These are phyloP conservation scores for Paracamarosporium sp. DNA, from an alignment of 2,329 filamentous ascomycete species.

Conservation along the genomic window DNA sequence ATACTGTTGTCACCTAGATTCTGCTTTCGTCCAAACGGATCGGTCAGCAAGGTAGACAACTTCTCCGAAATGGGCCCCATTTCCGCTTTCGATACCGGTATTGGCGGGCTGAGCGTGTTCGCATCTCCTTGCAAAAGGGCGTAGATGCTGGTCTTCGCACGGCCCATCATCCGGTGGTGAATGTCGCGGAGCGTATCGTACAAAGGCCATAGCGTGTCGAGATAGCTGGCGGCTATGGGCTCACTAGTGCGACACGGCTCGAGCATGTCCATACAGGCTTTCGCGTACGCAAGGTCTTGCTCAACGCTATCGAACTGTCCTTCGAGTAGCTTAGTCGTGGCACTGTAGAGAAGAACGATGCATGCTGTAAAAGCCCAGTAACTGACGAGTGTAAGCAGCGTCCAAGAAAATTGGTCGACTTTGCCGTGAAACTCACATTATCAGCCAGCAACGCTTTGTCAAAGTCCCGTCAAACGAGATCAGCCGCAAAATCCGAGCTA, in stretches of 20 bases:
- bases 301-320: slow-evolving; percentile 36
- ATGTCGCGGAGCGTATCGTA: slow-evolving; percentile 42
- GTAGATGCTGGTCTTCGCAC: slow-evolving; percentile 44
- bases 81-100: slow-evolving; percentile 40
- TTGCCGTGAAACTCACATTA: slow-evolving; percentile 34
- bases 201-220: slow-evolving; percentile 42
- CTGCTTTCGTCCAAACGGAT: slow-evolving; percentile 46
- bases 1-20: slow-evolving; percentile 28
- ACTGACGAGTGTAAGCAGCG: slow-evolving; percentile 14
- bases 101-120: slow-evolving; percentile 29
- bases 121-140: slow-evolving; percentile 37
- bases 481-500: slow-evolving; percentile 41
- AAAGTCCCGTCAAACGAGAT: slow-evolving; percentile 44
- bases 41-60: slow-evolving; percentile 38
- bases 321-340: slow-evolving; percentile 43
- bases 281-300: slow-evolving; percentile 40
- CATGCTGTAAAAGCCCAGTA: slow-evolving; percentile 47
- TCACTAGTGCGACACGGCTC: slow-evolving; percentile 38
- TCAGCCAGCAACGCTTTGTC: slow-evolving; percentile 46
- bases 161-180: slow-evolving; percentile 38
- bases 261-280: slow-evolving; percentile 45
- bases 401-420: background rate
- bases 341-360: slow-evolving; percentile 43
- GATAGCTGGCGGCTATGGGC: slow-evolving; percentile 40
- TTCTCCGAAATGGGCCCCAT: slow-evolving; percentile 45